phyloP scores from a whole-genome alignment of 2,329 filamentous ascomycete species.

The Aspergillus tamarii region DNA sequence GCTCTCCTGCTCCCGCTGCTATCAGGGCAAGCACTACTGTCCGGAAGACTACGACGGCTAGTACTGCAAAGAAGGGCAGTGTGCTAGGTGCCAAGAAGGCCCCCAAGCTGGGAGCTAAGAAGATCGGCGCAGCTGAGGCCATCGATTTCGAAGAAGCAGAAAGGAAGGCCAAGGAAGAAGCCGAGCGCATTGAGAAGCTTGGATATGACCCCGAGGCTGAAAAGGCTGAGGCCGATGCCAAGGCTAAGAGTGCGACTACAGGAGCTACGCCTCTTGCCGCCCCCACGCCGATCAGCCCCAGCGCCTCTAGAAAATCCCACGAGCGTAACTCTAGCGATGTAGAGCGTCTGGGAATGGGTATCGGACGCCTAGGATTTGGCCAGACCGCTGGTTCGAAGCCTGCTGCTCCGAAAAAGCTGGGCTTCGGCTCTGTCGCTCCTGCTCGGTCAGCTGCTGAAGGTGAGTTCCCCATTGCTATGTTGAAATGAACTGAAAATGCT shows the following conservation, averaged over 20 bases:
- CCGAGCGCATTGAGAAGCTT: slow-evolving; percentile 90
- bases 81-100: slow-evolving; percentile 85
- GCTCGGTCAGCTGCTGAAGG: slow-evolving; percentile 71
- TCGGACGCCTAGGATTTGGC: slow-evolving; percentile 83
- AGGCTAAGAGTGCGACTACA: slow-evolving; percentile 40
- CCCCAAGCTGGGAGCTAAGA: slow-evolving; percentile 88
- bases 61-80: slow-evolving; percentile 76
- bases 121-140: slow-evolving; percentile 70
- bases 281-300: slow-evolving; percentile 75
- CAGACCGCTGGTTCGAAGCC: slow-evolving; percentile 70
- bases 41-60: slow-evolving; percentile 68
- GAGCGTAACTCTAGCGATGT: slow-evolving; percentile 72
- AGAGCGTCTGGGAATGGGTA: slow-evolving; percentile 87
- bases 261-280: slow-evolving; percentile 68
- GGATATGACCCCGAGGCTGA: slow-evolving; percentile 95
- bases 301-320: slow-evolving; percentile 55
- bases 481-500: slow-evolving; percentile 7
- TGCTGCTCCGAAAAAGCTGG: slow-evolving; percentile 72
- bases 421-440: slow-evolving; percentile 83
- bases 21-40: slow-evolving; percentile 78
- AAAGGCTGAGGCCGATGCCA: slow-evolving; percentile 51
- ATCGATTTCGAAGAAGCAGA: slow-evolving; percentile 98
- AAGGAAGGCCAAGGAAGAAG: slow-evolving; percentile 95
- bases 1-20: slow-evolving; percentile 62
- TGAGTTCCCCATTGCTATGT: slow-evolving; percentile 44